Evolutionary conservation across 148 eudicot species (phyloP).

Genomic region (Fallopia convolvulus): DNA sequence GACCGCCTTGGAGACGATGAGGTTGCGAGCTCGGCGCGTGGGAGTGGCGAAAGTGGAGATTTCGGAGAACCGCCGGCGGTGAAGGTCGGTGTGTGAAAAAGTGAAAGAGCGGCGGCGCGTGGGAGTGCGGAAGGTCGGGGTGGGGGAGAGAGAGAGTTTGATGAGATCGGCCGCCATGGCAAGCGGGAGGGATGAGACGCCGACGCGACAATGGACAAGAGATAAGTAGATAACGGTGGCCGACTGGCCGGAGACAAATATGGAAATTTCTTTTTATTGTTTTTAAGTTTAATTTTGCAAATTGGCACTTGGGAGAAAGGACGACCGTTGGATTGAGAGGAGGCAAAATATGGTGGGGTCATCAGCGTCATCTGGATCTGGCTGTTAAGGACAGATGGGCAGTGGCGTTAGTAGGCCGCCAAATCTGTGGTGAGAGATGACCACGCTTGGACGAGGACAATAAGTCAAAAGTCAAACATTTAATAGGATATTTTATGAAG

Average conservation of each 20-base stretch:
- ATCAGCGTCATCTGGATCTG: not conserved
- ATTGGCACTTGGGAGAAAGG: not conserved
- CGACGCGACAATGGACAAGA: slow-evolving; percentile 2
- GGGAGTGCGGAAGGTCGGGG: slow-evolving; percentile 14
- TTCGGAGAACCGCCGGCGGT: not conserved
- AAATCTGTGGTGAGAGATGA: not conserved
- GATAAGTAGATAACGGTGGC: not conserved
- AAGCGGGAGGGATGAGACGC: not conserved
- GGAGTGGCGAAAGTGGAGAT: not conserved
- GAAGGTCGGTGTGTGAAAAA: slow-evolving; percentile 13
- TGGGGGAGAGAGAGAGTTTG: slow-evolving; percentile 36
- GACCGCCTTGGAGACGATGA: slow-evolving; percentile 29
- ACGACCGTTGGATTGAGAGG: not conserved
- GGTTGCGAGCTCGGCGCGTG: slow-evolving; percentile 11
- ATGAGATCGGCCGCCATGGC: slow-evolving; percentile 40
- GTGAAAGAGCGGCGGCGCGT: slow-evolving; percentile 15
- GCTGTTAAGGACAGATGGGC: not conserved
- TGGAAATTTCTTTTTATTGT: not conserved
- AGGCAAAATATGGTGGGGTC: not conserved
- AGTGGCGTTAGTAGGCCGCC: not conserved
- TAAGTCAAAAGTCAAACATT: not conserved
- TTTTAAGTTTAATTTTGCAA: not conserved
- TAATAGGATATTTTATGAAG: too few relatives aligned
- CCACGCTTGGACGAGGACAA: not conserved
- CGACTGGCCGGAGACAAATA: not conserved